phyloP scores from a whole-genome alignment of 73 alveolate genomes.

The Paramecium biaurelia region DNA sequence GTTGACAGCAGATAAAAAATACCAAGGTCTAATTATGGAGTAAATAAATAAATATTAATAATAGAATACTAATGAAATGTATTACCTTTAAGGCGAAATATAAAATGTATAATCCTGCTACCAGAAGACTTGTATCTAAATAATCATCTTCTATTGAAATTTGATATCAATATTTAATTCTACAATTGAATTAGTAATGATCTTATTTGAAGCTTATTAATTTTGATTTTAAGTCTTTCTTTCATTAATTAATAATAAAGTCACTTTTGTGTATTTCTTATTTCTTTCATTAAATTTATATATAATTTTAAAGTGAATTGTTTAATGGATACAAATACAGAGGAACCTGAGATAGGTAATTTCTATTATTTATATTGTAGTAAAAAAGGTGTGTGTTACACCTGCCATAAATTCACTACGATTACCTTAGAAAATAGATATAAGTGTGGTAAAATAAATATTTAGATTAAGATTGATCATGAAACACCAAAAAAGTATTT shows the following conservation, averaged over 20 bases:
- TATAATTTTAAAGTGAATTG: background rate
- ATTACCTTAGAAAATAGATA: background rate
- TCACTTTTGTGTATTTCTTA: no score
- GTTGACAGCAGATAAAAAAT: background rate
- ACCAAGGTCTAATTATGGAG: background rate
- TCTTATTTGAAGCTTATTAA: no score
- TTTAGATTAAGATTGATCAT: conserved; percentile 11
- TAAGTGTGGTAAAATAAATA: background rate
- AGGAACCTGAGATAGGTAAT: background rate
- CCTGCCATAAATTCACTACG: background rate
- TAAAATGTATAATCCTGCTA: background rate
- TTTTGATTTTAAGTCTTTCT: no score
- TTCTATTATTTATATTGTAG: background rate
- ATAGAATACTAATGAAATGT: background rate
- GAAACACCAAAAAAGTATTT: conserved; percentile 43
- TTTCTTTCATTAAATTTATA: background rate
- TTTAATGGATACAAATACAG: background rate
- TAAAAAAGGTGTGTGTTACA: background rate
- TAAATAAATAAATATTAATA: background rate
- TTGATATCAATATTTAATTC: no score
- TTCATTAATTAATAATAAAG: no score
- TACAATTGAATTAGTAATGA: no score
- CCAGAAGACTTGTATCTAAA: background rate
- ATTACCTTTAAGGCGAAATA: background rate
- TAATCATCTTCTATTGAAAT: no score